A percentile compares a stretch with the other conserved stretches of the same genome.
Evolutionary conservation across 495 filamentous ascomycete species (phyloP).

Genomic region (Neurospora sp.): DNA sequence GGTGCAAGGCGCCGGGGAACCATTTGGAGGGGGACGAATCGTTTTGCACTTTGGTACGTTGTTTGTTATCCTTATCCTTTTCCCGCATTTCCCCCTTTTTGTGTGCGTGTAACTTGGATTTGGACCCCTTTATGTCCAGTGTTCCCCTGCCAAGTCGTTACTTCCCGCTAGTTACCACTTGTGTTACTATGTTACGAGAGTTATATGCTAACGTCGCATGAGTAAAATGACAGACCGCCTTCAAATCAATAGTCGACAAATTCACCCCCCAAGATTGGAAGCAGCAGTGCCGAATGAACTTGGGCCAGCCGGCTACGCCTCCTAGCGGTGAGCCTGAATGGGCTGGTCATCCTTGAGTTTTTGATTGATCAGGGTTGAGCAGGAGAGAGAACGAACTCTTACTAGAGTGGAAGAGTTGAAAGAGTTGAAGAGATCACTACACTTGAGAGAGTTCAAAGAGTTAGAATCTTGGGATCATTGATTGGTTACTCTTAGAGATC

Average conservation of each 20-base stretch:
- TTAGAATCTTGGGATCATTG: not conserved
- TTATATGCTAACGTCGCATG: not conserved
- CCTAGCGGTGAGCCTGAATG: slow-evolving; percentile 40
- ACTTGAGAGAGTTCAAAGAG: not conserved
- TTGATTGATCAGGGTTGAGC: too few species aligned
- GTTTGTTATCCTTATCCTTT: not conserved
- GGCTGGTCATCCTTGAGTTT: slow-evolving; percentile 28
- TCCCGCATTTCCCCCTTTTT: not conserved
- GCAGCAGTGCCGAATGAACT: slow-evolving; percentile 57
- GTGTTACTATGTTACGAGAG: too few species aligned
- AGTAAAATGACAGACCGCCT: slow-evolving; percentile 50
- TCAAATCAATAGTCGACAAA: slow-evolving; percentile 85
- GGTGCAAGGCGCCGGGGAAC: slow-evolving; percentile 65
- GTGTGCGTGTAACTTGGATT: not conserved
- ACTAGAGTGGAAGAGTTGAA: too few species aligned
- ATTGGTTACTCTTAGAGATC: not conserved
- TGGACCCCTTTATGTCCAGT: not conserved
- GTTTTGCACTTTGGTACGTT: slow-evolving; percentile 77
- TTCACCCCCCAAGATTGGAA: slow-evolving; percentile 79
- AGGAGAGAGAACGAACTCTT: too few species aligned
- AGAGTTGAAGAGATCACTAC: not conserved
- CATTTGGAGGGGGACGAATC: slow-evolving; percentile 82
- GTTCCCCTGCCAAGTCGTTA: not conserved
- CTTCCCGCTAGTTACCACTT: too few species aligned
- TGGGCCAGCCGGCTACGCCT: slow-evolving; percentile 41